These are phyloP conservation scores for Juncus inflexus DNA, from an alignment of 176 grass and related monocot genomes.

Conservation along the genomic window DNA sequence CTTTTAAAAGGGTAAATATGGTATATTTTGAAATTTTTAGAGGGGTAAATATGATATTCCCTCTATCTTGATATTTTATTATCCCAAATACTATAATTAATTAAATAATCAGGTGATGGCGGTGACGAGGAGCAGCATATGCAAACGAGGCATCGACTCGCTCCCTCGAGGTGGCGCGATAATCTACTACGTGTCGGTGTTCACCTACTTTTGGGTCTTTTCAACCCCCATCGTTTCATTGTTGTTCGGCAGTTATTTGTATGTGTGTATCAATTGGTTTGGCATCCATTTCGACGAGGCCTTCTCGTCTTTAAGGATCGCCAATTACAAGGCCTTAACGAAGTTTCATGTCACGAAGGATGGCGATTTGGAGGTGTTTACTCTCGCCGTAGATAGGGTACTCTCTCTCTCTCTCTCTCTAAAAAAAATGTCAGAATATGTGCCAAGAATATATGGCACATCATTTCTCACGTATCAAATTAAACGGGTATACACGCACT, in stretches of 20 bases:
- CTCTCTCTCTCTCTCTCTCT: neutral
- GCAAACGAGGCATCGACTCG: constrained; percentile 74
- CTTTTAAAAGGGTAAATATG: too few relatives aligned
- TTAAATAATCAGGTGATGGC: constrained; percentile 69
- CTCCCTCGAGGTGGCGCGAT: constrained; percentile 79
- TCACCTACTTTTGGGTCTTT: constrained; percentile 92
- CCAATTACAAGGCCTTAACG: constrained; percentile 91
- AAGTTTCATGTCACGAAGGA: constrained; percentile 73
- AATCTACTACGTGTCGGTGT: constrained; percentile 86
- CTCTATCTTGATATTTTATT: too few relatives aligned
- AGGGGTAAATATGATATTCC: too few relatives aligned
- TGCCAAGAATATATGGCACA: neutral
- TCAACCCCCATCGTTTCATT: constrained; percentile 92
- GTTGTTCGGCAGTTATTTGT: constrained; percentile 92
- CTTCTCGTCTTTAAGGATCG: constrained; percentile 90
- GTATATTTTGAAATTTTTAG: too few relatives aligned
- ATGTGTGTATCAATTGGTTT: constrained; percentile 96
- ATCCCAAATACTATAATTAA: neutral
- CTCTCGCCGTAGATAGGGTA: constrained; percentile 89
- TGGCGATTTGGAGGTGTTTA: constrained; percentile 88
- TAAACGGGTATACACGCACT: neutral
- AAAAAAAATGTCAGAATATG: neutral
- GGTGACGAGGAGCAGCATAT: constrained; percentile 76
- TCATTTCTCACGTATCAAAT: neutral
- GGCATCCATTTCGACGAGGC: constrained; percentile 96